Base-by-base conservation (phyloP, 2,329 filamentous ascomycete genomes). In the Xylariaceae sp. region DNA sequence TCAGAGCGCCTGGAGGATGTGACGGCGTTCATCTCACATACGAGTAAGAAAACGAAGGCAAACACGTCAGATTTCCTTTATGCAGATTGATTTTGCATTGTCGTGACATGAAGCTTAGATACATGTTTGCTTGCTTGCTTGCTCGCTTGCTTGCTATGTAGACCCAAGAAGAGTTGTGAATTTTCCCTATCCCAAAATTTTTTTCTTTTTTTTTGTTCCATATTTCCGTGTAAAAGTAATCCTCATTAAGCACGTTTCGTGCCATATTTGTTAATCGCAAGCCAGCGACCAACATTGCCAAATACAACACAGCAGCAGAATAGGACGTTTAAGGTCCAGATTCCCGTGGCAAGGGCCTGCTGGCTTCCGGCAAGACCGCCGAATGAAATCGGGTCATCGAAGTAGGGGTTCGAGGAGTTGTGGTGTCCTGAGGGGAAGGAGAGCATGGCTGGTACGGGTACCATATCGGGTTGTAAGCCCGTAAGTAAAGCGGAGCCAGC, bases 261-360 rank as follows among this genome's bases (percentile, higher is more conserved):
- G 74, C 73, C n/a, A 74, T 73, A 58, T 69, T 64, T 64, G 18
- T 76, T 80, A 64, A 84, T 75, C n/a, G 87, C 86, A 64, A 97
- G 75, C 62, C 90, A 82, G 63, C 94, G 81, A 10, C 94, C 94
- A 70, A 99, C 91, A 71, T 96, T 97, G 9, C 94, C 94, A 78
- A 99, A 97, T 75, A 92, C 97, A 8, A 97, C 85, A 67, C 90
- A 92, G 69, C 90, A 95, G 75, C 94, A 97, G 72, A 97, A 99
- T 54, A 99, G 76, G 30, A 97, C 92, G 70, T 91, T 96, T 23
- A 93, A 81, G 69, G 96, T 88, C 93, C 94, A 99, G 3, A 92
- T 90, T 10, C 86, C 87, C 15, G 88, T 82, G 59, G 88, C 89
- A 1, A 92, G 73, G 5, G 78, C 85, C 66, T 90, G 84, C 55